Evolutionary conservation across 148 eudicot genomes (phyloP), one percentile per base, ranked within the genome.

Genomic region (Drosera capensis): DNA sequence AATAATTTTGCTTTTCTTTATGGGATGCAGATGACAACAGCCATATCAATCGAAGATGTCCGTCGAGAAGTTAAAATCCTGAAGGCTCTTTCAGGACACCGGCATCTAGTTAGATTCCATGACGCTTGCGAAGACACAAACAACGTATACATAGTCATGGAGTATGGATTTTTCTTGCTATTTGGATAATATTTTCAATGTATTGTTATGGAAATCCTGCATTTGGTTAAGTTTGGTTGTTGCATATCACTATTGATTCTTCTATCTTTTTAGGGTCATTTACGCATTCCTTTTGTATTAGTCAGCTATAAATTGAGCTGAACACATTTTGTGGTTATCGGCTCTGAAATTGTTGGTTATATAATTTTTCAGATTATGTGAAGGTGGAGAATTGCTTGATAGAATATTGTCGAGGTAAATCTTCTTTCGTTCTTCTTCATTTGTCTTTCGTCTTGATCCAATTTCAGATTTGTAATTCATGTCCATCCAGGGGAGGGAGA

Each of bases 21-120:
- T n/a, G n/a, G n/a, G n/a, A n/a, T 31, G 47, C 84, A 90, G 99
- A 90, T 90, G 93, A 90, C 88, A 5, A 75, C 99, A 43, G 94
- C 99, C 49, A 81, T 90, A 65, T 75, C 99, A 45, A 71, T 90
- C 49, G 99, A 90, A 74, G 99, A 90, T 84, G 99, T 90, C 20
- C 93, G 99, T 12, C 75, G 99, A 71, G 99, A 90, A 75, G 95
- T 90, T 59, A 90, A 76, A 71, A 80, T 90, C 43, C 70, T 90
- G 66, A 90, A 85, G 71, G 79, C 95, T 11, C 73, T 90, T 55
- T 80, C 99, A 8, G 99, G 99, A 36, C 92, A 85, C 70, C 46
- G 51, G 60, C 75, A 85, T 62, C 71, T 77, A 66, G 75, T 90
- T 64, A 85, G 70, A 60, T 90, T 80, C 60, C 57, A 85, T 45